Conservation (phyloP, 345 rosid species). For the Cardamine chenopodiifolia region DNA sequence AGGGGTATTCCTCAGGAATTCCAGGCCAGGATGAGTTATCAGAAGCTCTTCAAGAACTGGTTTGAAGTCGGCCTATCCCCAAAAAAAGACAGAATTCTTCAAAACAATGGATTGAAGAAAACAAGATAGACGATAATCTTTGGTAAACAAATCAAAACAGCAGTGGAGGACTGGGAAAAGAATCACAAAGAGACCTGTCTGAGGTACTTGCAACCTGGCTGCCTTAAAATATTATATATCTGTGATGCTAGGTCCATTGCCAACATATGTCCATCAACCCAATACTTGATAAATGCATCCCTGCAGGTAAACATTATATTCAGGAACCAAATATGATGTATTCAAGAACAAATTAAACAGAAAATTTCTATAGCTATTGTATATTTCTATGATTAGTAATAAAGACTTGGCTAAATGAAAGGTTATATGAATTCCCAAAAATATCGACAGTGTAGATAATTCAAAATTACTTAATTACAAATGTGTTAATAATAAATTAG, state of each 20-base stretch:
- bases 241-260: slow-evolving; percentile 68
- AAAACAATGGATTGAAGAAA: slow-evolving; percentile 15
- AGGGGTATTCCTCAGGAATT: slow-evolving; percentile 73
- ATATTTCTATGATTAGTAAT: not conserved
- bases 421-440: not conserved
- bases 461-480: not conserved
- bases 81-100: slow-evolving; percentile 19
- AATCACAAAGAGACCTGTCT: slow-evolving; percentile 61
- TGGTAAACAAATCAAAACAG: not conserved
- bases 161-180: not conserved
- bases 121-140: not conserved
- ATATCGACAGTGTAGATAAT: not conserved
- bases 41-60: slow-evolving; percentile 82
- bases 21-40: slow-evolving; percentile 83
- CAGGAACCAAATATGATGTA: slow-evolving; percentile 20
- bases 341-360: not conserved
- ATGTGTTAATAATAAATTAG: not conserved
- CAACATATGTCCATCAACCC: slow-evolving; percentile 76
- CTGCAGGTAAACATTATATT: slow-evolving; percentile 42
- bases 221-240: slow-evolving; percentile 69
- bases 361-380: not conserved
- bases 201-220: slow-evolving; percentile 66
- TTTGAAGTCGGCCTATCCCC: slow-evolving; percentile 78
- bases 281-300: slow-evolving; percentile 71
- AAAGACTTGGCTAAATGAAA: slow-evolving; percentile 7